Base-by-base conservation (phyloP, 306 rosid species). In the Trichosanthes cucumerina region DNA sequence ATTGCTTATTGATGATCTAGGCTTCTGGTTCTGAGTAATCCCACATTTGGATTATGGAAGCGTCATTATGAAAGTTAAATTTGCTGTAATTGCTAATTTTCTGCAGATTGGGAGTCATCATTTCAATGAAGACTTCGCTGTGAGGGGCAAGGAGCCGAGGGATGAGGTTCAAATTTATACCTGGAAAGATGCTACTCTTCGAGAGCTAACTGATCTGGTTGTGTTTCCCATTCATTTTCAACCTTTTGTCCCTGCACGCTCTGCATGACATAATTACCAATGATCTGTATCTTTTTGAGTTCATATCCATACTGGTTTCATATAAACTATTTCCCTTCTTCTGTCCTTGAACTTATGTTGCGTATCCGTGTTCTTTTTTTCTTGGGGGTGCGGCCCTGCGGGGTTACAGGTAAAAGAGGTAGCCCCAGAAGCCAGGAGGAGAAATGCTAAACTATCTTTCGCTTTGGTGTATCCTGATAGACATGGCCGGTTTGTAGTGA, bases 91-190 rank as follows among this genome's bases (percentile, higher is more conserved):
- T 47, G 16, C 7, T 9, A 12, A 44, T 13, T 75, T 75, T 79
- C 10, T 86, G 69, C 85, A 93, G 97, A 64, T 52, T 34, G 99
- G 99, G 44, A 47, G 85, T 70, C 99, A 95, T 73, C 97, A 92
- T 74, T 78, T 62, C 31, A 85, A 82, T 66, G 97, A 91, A 76
- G 99, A 91, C 28, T 95, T 92, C 68, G 90, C 97, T 1, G 97
- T 88, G 15, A 89, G 99, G 83, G 99, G 99, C 80, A 92, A 92
- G 77, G 97, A 91, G 58, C 97, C 99, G 49, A 89, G 90, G 80
- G 97, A 95, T 38, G 97, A 95, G 79, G 99, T 95, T 85, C 97
- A 95, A 86, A 95, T 95, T 80, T 95, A 95, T 83, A 95, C 99
- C 0, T 92, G 99, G 99, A 95, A 89, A 83, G 99, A 95, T 81